Conservation (phyloP, 2,329 filamentous ascomycete species). For the Aspergillus sojae region DNA sequence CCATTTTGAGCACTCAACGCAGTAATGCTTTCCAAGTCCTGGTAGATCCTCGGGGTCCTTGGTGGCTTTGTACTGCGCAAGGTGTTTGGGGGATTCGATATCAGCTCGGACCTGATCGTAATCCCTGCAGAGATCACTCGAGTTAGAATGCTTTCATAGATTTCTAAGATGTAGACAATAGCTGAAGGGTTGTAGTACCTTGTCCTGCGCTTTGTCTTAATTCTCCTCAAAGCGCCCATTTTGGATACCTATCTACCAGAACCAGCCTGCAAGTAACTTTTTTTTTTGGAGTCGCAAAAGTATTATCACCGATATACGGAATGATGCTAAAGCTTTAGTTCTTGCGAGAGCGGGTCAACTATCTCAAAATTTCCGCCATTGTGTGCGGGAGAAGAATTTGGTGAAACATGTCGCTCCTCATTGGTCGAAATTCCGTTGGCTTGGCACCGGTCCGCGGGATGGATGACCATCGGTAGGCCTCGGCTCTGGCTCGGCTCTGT, state of each 20-base stretch:
- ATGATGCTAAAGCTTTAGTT: constrained; percentile 26
- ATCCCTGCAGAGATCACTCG: constrained; percentile 63
- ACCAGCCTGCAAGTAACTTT: constrained; percentile 13
- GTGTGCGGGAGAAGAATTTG: constrained; percentile 25
- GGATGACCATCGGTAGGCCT: constrained; percentile 36
- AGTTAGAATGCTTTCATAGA: constrained; percentile 15
- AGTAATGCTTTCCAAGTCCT: constrained; percentile 83
- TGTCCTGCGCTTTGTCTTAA: constrained; percentile 73
- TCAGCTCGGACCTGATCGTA: constrained; percentile 91
- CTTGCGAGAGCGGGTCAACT: constrained; percentile 31
- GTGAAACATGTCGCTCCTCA: constrained; percentile 30
- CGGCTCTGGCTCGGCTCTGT: constrained; percentile 36
- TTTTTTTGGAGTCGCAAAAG: constrained; percentile 20
- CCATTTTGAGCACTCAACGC: constrained; percentile 92
- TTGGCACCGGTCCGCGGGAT: constrained; percentile 31
- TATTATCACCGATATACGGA: constrained; percentile 42
- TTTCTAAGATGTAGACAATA: constrained; percentile 2
- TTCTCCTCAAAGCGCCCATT: constrained; percentile 70
- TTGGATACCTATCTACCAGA: constrained; percentile 24
- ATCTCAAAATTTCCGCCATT: constrained; percentile 32
- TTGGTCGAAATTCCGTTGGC: constrained; percentile 27
- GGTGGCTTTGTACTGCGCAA: constrained; percentile 74
- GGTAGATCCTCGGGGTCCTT: constrained; percentile 87
- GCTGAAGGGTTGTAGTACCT: constrained; percentile 52
- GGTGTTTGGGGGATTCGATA: constrained; percentile 74